Percentiles rank a stretch among this genome's conserved stretches.
phyloP scores from a whole-genome alignment of 352 stramenopile genomes.

The Phytophthora macrochlamydospora region DNA sequence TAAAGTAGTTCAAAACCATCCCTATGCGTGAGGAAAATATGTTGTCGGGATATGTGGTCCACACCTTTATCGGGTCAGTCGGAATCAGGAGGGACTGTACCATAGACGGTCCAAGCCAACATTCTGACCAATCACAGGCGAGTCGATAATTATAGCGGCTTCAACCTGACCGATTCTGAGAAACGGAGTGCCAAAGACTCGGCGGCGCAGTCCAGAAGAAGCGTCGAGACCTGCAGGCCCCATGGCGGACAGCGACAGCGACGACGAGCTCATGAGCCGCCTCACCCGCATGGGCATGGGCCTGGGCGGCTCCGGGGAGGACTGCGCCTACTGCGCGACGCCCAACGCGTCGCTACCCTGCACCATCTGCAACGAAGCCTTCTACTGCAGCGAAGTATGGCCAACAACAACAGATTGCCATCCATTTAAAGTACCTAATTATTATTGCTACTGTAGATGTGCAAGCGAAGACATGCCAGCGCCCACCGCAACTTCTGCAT shows the following conservation, averaged over 20 bases:
- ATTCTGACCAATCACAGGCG: not conserved
- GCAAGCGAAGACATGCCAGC: constrained; percentile 72
- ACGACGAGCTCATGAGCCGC: constrained; percentile 86
- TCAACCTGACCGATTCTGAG: not conserved
- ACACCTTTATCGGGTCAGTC: too few species aligned
- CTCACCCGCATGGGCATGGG: constrained; percentile 49
- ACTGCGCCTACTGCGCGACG: constrained; percentile 79
- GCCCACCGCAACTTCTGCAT: constrained; percentile 79
- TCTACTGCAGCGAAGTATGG: constrained; percentile 77
- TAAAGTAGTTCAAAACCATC: too few species aligned
- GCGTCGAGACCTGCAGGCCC: constrained; percentile 9
- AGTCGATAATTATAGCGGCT: not conserved
- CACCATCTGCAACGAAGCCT: constrained; percentile 66
- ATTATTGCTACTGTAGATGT: constrained; percentile 38
- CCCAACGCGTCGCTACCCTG: constrained; percentile 60
- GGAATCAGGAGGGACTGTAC: too few species aligned
- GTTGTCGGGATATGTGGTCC: too few species aligned
- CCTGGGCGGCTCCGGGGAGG: constrained; percentile 43
- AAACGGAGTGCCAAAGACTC: constrained; percentile 2
- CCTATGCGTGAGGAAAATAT: too few species aligned
- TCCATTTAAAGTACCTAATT: too few species aligned
- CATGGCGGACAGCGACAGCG: constrained; percentile 85
- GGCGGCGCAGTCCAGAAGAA: constrained; percentile 19
- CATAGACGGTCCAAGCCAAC: too few species aligned
- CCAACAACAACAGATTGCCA: not conserved